phyloP scores from a whole-genome alignment of 2,329 filamentous ascomycete genomes.

The Chalaropsis thielavioides region DNA sequence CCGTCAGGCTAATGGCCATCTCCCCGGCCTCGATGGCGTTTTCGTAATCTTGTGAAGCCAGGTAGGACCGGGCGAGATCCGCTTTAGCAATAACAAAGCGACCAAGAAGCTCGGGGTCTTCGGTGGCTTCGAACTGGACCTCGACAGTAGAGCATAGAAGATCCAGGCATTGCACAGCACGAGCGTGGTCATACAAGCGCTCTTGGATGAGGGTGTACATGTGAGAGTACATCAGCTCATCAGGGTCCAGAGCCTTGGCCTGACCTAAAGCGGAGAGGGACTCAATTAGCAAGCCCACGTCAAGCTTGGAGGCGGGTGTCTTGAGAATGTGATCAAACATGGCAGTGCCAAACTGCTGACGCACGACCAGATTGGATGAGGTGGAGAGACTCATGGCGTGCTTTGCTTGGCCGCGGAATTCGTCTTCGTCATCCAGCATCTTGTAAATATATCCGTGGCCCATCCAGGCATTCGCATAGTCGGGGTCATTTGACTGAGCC shows the following conservation, averaged over 20 bases:
- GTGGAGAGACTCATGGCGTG: constrained; percentile 90
- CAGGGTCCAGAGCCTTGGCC: constrained; percentile 54
- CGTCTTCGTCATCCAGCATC: constrained; percentile 55
- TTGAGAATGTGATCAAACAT: constrained; percentile 68
- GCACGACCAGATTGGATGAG: constrained; percentile 55
- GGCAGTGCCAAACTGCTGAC: constrained; percentile 65
- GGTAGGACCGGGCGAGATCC: constrained; percentile 71
- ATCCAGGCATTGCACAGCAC: constrained; percentile 49
- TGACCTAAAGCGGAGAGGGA: constrained; percentile 83
- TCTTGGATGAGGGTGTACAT: constrained; percentile 71
- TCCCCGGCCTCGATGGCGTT: constrained; percentile 67
- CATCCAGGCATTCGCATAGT: constrained; percentile 85
- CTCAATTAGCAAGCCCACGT: constrained; percentile 55
- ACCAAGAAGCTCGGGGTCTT: constrained; percentile 58
- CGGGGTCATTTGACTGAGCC: constrained; percentile 86
- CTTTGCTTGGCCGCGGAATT: constrained; percentile 74
- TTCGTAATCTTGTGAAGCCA: constrained; percentile 51
- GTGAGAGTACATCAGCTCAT: constrained; percentile 59
- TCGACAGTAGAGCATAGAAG: constrained; percentile 57
- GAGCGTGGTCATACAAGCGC: constrained; percentile 52
- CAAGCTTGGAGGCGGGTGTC: constrained; percentile 33
- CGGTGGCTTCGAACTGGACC: constrained; percentile 67
- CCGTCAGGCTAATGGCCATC: constrained; percentile 62
- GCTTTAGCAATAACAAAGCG: constrained; percentile 71
- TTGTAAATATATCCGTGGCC: constrained; percentile 80